Conservation (phyloP, 208 protist genomes). For the Trypanosoma congolense region DNA sequence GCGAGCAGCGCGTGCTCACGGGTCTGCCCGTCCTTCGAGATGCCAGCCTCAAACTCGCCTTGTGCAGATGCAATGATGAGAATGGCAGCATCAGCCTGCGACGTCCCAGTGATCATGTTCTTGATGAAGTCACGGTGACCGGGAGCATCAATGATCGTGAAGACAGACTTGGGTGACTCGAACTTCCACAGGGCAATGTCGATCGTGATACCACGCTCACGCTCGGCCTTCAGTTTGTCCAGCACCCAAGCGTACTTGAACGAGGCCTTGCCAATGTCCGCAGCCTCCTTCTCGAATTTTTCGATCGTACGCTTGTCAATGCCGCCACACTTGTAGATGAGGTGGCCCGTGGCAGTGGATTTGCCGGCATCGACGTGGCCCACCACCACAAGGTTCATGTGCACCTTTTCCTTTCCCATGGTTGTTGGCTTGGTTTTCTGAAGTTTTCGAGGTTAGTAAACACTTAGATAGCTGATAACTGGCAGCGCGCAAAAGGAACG, state of each 20-base stretch:
- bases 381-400: slow-evolving; percentile 58
- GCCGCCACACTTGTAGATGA: slow-evolving; percentile 90
- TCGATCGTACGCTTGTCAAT: slow-evolving; percentile 89
- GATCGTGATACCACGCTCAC: slow-evolving; percentile 92
- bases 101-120: slow-evolving; percentile 92
- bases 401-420: slow-evolving; percentile 66
- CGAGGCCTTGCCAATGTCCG: slow-evolving; percentile 85
- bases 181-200: slow-evolving; percentile 92
- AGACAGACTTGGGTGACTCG: slow-evolving; percentile 83
- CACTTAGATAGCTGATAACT: neutral
- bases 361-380: slow-evolving; percentile 89
- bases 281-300: slow-evolving; percentile 90
- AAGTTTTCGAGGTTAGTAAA: neutral
- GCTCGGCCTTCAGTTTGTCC: slow-evolving; percentile 90
- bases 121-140: slow-evolving; percentile 94
- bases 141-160: slow-evolving; percentile 93
- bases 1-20: slow-evolving; percentile 89
- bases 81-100: slow-evolving; percentile 87
- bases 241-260: slow-evolving; percentile 94
- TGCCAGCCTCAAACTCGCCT: slow-evolving; percentile 92
- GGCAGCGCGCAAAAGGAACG: neutral
- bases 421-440: neutral
- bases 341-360: slow-evolving; percentile 86
- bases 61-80: slow-evolving; percentile 81
- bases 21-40: slow-evolving; percentile 91